Base-by-base conservation (phyloP, 1,139 yeast species). In the Blastobotrys malaysiensis region DNA sequence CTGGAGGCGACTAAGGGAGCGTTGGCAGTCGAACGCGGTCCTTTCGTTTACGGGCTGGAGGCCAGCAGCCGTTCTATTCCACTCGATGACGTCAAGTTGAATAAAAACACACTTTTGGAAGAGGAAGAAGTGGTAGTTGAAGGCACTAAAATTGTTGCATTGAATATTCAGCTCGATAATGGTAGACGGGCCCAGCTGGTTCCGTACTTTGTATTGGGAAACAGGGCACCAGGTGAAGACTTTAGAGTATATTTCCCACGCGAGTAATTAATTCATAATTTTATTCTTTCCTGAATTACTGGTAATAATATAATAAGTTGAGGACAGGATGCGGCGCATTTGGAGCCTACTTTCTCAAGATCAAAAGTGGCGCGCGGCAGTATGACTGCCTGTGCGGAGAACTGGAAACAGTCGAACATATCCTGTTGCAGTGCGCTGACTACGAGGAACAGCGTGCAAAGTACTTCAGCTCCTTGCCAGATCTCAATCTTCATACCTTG, bases 1-100 rank as follows among this genome's bases (percentile, higher is more conserved):
- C 44, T 52, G 9, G 43, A 49, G 19, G 48, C 49, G 3, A 24
- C 46, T 18, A 16, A 21, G 39, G 55, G 55, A 9, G 45, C 19
- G 36, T 31, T 52, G 45, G 52, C 55, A 3, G 43, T 52, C n/a
- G 55, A 52, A 24, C 26, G 52, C n/a, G 55, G 55, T 6, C 55
- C 55, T 1, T 52, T 52, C 45, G 55, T 52, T 9, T 52, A 49
- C 27, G 55, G 55, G 1, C 18, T 51, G 5, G 53, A 51, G 26
- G 43, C 36, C 26, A 21, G 39, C 16, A 46, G 21, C 19, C 19
- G 39, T 20, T 39, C 50, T 13, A 45, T 46, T 36, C 50, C 50
- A 13, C 14, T 51, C 2, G 19, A 31, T 21, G 50, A 51, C 4
- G 14, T 51, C 31, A 21, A 13, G 19, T 14, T 51, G 19, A 19